Evolutionary conservation across 768 basidiomycete genomes (phyloP).

Genomic region (Tubosaeta sp.): DNA sequence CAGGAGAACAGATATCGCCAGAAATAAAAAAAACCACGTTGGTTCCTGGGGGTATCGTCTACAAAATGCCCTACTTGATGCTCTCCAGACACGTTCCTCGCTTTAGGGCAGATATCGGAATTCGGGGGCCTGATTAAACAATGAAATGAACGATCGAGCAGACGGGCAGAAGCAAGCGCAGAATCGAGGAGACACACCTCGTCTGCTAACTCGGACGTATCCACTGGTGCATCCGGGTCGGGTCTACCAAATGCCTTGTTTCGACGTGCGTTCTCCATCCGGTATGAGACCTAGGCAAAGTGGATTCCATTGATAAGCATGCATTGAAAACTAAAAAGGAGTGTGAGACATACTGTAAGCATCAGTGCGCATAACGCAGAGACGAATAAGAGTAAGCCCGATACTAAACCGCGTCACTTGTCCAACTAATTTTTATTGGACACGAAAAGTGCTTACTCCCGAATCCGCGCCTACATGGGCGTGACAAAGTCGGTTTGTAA

Average conservation of each 20-base stretch:
- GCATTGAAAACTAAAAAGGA: not conserved
- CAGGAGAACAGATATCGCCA: no score
- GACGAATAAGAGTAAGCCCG: constrained; percentile 23
- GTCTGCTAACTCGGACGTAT: constrained; percentile 64
- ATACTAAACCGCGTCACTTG: constrained; percentile 3
- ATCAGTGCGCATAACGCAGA: constrained; percentile 15
- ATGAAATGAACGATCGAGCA: not conserved
- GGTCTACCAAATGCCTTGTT: constrained; percentile 52
- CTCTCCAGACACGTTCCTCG: not conserved
- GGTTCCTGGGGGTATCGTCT: not conserved
- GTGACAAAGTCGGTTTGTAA: not conserved
- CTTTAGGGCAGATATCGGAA: not conserved
- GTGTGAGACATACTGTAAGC: constrained; percentile 18
- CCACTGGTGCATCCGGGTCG: constrained; percentile 44
- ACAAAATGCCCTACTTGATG: not conserved
- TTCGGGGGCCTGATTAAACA: not conserved
- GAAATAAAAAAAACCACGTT: not conserved
- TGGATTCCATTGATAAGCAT: no score
- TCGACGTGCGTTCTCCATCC: constrained; percentile 54
- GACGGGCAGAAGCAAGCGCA: not conserved
- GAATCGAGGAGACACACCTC: constrained; percentile 36
- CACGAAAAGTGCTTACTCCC: not conserved
- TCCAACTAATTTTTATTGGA: not conserved
- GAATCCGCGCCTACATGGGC: not conserved
- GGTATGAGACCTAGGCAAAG: constrained; percentile 51